Conservation (phyloP, 1,284 basidiomycete species). For the Ceratobasidium sp. region DNA sequence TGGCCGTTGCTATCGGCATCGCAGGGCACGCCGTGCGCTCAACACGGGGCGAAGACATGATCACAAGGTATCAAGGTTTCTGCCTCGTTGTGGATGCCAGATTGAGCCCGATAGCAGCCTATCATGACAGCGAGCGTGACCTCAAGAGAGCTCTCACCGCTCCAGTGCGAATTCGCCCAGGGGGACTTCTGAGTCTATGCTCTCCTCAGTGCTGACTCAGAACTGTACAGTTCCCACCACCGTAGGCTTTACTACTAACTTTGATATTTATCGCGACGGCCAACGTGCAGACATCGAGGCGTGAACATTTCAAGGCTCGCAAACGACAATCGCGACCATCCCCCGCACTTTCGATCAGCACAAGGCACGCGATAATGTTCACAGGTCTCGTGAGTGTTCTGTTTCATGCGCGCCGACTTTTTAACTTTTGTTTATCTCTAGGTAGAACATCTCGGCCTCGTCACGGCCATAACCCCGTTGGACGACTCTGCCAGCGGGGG, state of each 20-base stretch:
- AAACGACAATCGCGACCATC: slow-evolving; percentile 15
- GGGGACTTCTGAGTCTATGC: slow-evolving; percentile 22
- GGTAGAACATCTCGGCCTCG: slow-evolving; percentile 83
- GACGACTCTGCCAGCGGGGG: slow-evolving; percentile 69
- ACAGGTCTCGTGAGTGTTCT: slow-evolving; percentile 50
- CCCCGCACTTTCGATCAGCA: slow-evolving; percentile 12
- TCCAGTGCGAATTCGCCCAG: slow-evolving; percentile 26
- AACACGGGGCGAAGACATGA: slow-evolving; percentile 21
- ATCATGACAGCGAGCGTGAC: slow-evolving; percentile 7
- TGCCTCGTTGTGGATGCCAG: slow-evolving; percentile 9
- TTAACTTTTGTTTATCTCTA: slow-evolving; percentile 12
- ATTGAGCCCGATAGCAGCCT: slow-evolving; percentile 22
- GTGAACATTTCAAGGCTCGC: neutral
- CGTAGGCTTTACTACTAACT: neutral
- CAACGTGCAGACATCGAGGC: slow-evolving; percentile 24
- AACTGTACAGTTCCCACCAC: slow-evolving; percentile 27
- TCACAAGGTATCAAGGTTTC: slow-evolving; percentile 9
- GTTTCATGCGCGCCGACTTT: slow-evolving; percentile 2
- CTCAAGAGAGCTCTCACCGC: slow-evolving; percentile 15
- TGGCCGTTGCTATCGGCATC: slow-evolving; percentile 1
- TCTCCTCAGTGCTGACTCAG: neutral
- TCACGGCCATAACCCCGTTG: slow-evolving; percentile 66
- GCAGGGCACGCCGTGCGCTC: neutral
- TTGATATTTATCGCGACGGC: slow-evolving; percentile 27
- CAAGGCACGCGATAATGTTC: slow-evolving; percentile 47